Evolutionary conservation across 2,329 filamentous ascomycete species (phyloP).

Genomic region (Arthroderma sp.): DNA sequence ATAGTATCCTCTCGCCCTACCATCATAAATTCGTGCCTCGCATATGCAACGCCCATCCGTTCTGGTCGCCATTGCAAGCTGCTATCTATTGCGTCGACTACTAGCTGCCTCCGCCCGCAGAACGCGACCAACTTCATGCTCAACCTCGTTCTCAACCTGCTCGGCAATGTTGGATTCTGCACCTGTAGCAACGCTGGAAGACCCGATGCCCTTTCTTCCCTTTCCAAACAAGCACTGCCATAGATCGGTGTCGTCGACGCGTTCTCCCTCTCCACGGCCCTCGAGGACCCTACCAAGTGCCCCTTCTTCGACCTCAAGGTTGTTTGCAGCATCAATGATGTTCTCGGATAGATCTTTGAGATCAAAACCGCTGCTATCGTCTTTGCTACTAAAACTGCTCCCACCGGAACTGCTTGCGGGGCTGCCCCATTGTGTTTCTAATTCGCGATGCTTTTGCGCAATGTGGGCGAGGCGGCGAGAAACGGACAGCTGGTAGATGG

Average conservation of each 20-base stretch:
- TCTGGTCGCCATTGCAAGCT: too few relatives aligned
- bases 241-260: slow-evolving; percentile 63
- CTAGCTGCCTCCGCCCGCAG: slow-evolving; percentile 45
- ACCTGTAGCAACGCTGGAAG: not conserved
- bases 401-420: slow-evolving; percentile 19
- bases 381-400: not conserved
- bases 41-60: too few relatives aligned
- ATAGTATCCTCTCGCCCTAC: too few relatives aligned
- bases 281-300: slow-evolving; percentile 57
- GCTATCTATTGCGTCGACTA: not conserved
- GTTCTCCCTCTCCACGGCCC: slow-evolving; percentile 59
- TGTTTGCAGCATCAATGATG: slow-evolving; percentile 70
- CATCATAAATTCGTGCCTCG: too few relatives aligned
- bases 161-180: slow-evolving; percentile 5
- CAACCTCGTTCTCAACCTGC: slow-evolving; percentile 17
- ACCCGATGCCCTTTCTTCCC: slow-evolving; percentile 17
- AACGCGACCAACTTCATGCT: slow-evolving; percentile 35
- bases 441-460: slow-evolving; percentile 31
- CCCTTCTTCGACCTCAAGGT: slow-evolving; percentile 64
- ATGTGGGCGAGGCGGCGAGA: slow-evolving; percentile 67
- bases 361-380: not conserved
- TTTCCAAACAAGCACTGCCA: slow-evolving; percentile 81
- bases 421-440: slow-evolving; percentile 17
- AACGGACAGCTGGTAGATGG: slow-evolving; percentile 79
- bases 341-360: slow-evolving; percentile 36